These are phyloP conservation scores for Fremontodendron californicum DNA, from an alignment of 345 rosid genomes.

Conservation along the genomic window DNA sequence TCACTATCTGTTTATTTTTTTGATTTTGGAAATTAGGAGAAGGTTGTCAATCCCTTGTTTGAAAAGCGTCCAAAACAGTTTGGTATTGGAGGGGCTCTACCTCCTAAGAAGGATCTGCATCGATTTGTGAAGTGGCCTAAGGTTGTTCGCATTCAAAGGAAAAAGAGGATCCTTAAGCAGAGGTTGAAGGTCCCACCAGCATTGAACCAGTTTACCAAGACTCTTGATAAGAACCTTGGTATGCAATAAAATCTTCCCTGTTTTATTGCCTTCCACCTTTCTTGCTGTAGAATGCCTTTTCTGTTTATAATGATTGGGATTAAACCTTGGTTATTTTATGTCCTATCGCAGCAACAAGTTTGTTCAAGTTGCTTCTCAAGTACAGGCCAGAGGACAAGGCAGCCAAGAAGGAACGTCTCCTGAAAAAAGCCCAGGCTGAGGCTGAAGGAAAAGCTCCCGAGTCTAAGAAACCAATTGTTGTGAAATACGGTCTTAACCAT, in stretches of 20 bases:
- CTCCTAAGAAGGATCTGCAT: background rate
- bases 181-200: slow-evolving; percentile 61
- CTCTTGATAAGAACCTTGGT: no score
- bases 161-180: slow-evolving; percentile 41
- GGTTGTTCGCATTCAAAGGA: background rate
- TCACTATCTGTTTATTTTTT: background rate
- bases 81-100: no score
- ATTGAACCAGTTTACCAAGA: slow-evolving; percentile 50
- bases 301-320: no score
- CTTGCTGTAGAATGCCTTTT: no score
- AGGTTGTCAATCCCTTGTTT: background rate
- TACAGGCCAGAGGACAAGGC: background rate
- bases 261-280: no score
- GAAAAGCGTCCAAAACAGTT: background rate
- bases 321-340: no score
- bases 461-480: background rate
- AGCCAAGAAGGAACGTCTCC: background rate
- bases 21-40: background rate
- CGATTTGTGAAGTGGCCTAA: background rate
- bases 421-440: background rate
- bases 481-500: background rate
- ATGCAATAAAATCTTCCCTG: no score
- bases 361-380: background rate
- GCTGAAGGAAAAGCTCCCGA: background rate
- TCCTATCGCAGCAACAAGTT: background rate